Evolutionary conservation across 257 asterid species (phyloP).

Genomic region (Rhazya stricta): DNA sequence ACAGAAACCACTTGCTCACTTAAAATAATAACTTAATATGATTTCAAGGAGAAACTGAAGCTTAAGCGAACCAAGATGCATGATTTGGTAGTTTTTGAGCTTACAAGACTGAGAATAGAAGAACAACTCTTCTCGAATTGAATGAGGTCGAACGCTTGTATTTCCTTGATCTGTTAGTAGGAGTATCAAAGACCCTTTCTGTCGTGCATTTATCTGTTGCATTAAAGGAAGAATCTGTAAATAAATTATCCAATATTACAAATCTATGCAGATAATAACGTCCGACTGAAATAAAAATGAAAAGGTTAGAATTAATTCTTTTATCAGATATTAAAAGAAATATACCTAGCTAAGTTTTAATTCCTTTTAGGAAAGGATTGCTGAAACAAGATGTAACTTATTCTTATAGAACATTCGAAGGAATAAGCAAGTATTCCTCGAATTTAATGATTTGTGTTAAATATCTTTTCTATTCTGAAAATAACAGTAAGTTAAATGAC

Average conservation of each 20-base stretch:
- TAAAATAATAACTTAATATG: neutral
- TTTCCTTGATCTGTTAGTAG: conserved; percentile 65
- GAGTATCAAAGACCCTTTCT: conserved; percentile 49
- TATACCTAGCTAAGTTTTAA: neutral
- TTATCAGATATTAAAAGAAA: neutral
- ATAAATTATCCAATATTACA: neutral
- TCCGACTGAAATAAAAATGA: neutral
- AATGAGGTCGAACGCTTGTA: conserved; percentile 85
- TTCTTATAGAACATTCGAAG: neutral
- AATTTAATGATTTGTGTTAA: neutral
- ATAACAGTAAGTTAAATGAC: neutral
- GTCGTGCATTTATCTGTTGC: conserved; percentile 42
- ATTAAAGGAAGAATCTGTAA: conserved; percentile 21
- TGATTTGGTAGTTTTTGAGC: conserved; percentile 27
- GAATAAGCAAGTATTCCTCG: neutral
- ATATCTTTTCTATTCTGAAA: neutral
- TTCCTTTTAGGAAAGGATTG: neutral
- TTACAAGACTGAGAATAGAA: conserved; percentile 83
- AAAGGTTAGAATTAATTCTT: neutral
- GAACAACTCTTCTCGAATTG: conserved; percentile 87
- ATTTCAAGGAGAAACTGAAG: conserved; percentile 8
- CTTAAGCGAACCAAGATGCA: conserved; percentile 16
- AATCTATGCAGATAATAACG: neutral
- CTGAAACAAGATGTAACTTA: neutral
- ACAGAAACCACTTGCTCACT: neutral